Conservation (phyloP, 148 eudicot genomes). For the Cornus controversa region DNA sequence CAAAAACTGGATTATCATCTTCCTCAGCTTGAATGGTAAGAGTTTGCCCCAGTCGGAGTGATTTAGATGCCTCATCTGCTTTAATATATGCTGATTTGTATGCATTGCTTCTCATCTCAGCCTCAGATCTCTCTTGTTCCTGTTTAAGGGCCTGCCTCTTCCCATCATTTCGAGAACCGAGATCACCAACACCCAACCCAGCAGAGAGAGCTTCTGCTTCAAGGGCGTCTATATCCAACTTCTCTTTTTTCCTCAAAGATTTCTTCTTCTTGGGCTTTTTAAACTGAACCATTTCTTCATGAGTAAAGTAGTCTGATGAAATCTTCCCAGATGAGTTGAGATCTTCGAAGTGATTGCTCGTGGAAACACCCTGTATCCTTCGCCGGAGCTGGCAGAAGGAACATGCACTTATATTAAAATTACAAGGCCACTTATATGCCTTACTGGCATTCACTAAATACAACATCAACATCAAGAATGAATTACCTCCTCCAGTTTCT, state of each 20-base stretch:
- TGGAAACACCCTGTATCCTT: slow-evolving; percentile 66
- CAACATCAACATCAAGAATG: neutral
- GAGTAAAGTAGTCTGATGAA: slow-evolving; percentile 76
- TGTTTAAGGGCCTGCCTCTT: slow-evolving; percentile 59
- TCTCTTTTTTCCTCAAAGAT: slow-evolving; percentile 88
- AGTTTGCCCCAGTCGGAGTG: slow-evolving; percentile 57
- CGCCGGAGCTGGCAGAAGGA: slow-evolving; percentile 60
- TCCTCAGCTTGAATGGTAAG: slow-evolving; percentile 36
- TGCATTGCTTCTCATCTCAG: slow-evolving; percentile 70
- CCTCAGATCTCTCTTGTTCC: slow-evolving; percentile 75
- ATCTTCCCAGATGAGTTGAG: slow-evolving; percentile 51
- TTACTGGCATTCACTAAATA: neutral
- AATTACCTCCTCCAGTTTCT: slow-evolving; percentile 87
- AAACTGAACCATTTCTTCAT: slow-evolving; percentile 86
- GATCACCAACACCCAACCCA: slow-evolving; percentile 81
- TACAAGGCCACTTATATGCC: neutral
- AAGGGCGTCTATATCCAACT: slow-evolving; percentile 84
- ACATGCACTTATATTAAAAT: slow-evolving; percentile 6
- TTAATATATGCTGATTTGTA: slow-evolving; percentile 72
- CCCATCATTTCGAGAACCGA: slow-evolving; percentile 77
- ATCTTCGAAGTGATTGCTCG: slow-evolving; percentile 55
- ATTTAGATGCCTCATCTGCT: slow-evolving; percentile 92
- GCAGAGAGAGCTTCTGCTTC: slow-evolving; percentile 89
- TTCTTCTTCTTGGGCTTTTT: slow-evolving; percentile 97
- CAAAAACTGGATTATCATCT: slow-evolving; percentile 51